Evolutionary conservation across 2,329 filamentous ascomycete genomes (phyloP), one percentile per base, ranked within the genome.

Genomic region (Colletotrichum kahawae): DNA sequence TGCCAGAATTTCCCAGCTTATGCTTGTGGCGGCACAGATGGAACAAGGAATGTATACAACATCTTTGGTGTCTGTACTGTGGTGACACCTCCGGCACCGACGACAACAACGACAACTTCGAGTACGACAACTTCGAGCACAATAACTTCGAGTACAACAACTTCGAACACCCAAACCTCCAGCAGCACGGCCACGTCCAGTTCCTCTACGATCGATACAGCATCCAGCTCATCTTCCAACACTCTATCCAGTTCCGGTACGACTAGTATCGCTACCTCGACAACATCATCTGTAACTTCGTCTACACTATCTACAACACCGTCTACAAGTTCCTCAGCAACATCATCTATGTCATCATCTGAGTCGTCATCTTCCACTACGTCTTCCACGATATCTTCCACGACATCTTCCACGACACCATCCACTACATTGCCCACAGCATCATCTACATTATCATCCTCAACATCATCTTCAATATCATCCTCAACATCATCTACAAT

Each of bases 61-160:
- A 36, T 67, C 8, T 67, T 51, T 10, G 64, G 64, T 33, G 64
- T 67, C 16, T 67, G 64, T 31, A 14, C 0, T 8, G 0, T n/a
- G 33, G 8, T 2, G 2, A 0, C 4, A 2, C 18, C 43, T 14
- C 16, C 38, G 0, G n/a, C 48, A 21, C 13, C 64, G 24, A 34
- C 64, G 9, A 27, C 64, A 43, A 33, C 64, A 4, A 18, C n/a
- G 5, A 56, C 38, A 1, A 31, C 24, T 27, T 27, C 24, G 24
- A 27, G 24, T 27, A 31, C 62, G 2, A 21, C 43, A 7, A 24
- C 64, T 43, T 43, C 18, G 38, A 48, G 43, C 1, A 24, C 24
- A 3, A 24, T 3, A 10, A 64, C 33, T 5, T 31, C 62, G 5
- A 43, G 24, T 4, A 24, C 31, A 9, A 48, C 62, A 10, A 64